Conservation (phyloP, 2,329 filamentous ascomycete species). For the Pseudogymnoascus sp. region DNA sequence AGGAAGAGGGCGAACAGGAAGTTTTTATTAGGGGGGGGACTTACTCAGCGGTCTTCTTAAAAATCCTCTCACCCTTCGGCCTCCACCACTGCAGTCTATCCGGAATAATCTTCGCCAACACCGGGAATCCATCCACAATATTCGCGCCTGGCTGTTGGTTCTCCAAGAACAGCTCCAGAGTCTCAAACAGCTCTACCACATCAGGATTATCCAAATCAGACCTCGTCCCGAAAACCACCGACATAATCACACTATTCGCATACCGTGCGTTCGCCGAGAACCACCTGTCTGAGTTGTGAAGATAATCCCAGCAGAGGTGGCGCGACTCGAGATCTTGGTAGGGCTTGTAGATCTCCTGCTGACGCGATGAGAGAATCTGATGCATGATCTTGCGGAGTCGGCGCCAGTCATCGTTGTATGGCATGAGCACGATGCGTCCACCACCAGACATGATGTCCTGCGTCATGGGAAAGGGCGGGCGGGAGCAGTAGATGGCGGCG, state of each 20-base stretch:
- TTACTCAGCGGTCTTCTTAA: conserved; percentile 17
- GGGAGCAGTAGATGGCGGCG: conserved; percentile 19
- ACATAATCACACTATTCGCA: conserved; percentile 28
- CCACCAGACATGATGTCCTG: conserved; percentile 23
- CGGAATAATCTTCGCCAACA: conserved; percentile 25
- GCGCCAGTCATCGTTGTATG: conserved; percentile 25
- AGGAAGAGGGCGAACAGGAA: conserved; percentile 11
- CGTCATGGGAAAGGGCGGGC: conserved; percentile 18
- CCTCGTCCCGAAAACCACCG: conserved; percentile 26
- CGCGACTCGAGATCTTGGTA: conserved; percentile 28
- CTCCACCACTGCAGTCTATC: conserved; percentile 26
- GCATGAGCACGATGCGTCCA: conserved; percentile 26
- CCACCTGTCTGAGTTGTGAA: conserved; percentile 23
- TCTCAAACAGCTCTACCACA: conserved; percentile 18
- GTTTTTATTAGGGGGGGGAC: conserved; percentile 4
- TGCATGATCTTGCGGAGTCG: conserved; percentile 27
- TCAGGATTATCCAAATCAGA: conserved; percentile 18
- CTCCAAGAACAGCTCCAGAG: conserved; percentile 20
- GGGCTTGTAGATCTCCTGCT: conserved; percentile 17
- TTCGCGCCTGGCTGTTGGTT: conserved; percentile 25
- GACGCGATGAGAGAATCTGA: conserved; percentile 22
- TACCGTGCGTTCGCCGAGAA: conserved; percentile 23
- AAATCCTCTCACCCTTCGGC: conserved; percentile 20
- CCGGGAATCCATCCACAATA: conserved; percentile 27
- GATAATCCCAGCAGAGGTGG: conserved; percentile 23